Evolutionary conservation across 306 rosid species (phyloP), one percentile per base, ranked within the genome.

Genomic region (Begonia fuchsioides): DNA sequence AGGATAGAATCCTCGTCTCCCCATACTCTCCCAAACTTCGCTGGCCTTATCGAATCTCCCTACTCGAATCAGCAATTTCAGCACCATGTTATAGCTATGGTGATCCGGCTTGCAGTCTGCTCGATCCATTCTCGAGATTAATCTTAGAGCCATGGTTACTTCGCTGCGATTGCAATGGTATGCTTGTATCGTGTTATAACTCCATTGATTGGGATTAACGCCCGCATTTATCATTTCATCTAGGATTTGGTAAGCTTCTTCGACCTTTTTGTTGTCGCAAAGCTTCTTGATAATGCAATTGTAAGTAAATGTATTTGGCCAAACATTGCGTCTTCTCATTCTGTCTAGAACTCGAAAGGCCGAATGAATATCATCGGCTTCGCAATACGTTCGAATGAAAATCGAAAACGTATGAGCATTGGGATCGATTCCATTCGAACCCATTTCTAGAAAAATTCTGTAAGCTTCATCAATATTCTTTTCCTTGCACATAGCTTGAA

Each of bases 161-260:
- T 88, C 95, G 17, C 65, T 63, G 32, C 81, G 93, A 18, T 81
- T 88, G 61, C 95, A 88, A 65, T 88, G 95, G 63, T 72, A 78
- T 51, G 97, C 90, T 57, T 58, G 87, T 62, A 88, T 70, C 48
- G 86, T 64, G 61, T 88, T 88, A 51, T 83, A 88, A 68, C 86
- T 76, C 97, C 95, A 84, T 3, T 47, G 15, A 72, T 88, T 93
- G 1, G 97, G 95, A 15, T 40, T 51, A 44, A 64, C 72, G 55
- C 93, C 86, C 10, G 59, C 68, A 14, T 75, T 77, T 50, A 76
- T 70, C 93, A 88, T 88, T 69, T 88, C 93, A 51, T 81, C 90
- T 59, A 88, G 50, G 74, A 88, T 66, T 16, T 78, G 66, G 67
- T 83, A 83, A n/a, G 95, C 95, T 61, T 88, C 93, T 55, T 88